phyloP scores from a whole-genome alignment of 1,284 basidiomycete genomes.

The Tilletia walkeri region DNA sequence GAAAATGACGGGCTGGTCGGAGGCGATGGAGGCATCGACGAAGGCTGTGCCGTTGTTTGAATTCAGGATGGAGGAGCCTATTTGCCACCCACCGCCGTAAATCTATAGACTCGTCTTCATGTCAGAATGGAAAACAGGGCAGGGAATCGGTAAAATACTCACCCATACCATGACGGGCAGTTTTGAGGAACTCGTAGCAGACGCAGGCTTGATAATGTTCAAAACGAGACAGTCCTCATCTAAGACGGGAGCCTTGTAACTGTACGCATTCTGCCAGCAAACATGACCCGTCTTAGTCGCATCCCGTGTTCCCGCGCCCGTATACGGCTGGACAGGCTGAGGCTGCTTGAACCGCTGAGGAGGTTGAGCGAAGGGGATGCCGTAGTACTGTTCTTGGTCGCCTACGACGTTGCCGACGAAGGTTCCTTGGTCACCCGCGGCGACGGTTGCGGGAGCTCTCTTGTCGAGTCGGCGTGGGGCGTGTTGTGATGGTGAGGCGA shows the following conservation, averaged over 20 bases:
- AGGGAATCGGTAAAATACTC: not conserved
- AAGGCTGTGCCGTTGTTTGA: constrained; percentile 3
- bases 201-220: constrained; percentile 29
- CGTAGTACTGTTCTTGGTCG: constrained; percentile 30
- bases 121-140: no score
- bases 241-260: constrained; percentile 3
- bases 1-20: constrained; percentile 14
- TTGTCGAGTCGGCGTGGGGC: not conserved
- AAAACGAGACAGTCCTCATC: constrained; percentile 45
- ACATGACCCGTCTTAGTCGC: constrained; percentile 28
- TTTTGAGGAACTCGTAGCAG: not conserved
- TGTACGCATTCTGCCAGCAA: constrained; percentile 24
- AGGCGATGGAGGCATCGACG: constrained; percentile 11
- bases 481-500: not conserved
- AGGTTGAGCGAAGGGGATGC: constrained; percentile 36
- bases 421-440: not conserved
- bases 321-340: constrained; percentile 26
- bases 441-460: not conserved
- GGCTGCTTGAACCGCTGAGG: constrained; percentile 42
- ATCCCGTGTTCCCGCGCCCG: constrained; percentile 23
- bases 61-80: not conserved
- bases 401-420: constrained; percentile 11
- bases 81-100: constrained; percentile 1
- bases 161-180: constrained; percentile 22
- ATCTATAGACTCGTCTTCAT: not conserved